Percentiles rank a stretch among this genome's conserved stretches.
phyloP scores from a whole-genome alignment of 352 stramenopile genomes.

The Salisapilia sapeloensis region DNA sequence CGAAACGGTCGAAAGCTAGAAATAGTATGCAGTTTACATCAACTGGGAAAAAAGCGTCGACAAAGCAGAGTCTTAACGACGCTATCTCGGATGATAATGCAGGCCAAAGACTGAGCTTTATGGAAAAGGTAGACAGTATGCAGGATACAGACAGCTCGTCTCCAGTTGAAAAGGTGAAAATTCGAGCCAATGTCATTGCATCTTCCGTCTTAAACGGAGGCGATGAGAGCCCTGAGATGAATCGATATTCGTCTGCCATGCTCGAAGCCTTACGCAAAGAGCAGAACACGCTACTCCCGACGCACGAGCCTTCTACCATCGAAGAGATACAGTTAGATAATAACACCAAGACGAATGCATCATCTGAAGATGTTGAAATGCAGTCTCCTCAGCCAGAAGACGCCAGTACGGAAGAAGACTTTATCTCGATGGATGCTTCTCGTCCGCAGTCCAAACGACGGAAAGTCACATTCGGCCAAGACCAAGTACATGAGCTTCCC shows the following conservation, averaged over 20 bases:
- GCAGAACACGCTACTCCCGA: slow-evolving; percentile 36
- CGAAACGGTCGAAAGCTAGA: too few relatives aligned
- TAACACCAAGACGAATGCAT: slow-evolving; percentile 1
- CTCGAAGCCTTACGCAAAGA: slow-evolving; percentile 32
- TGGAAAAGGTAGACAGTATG: slow-evolving; percentile 8
- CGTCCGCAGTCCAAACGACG: slow-evolving; percentile 7
- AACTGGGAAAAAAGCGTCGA: slow-evolving; percentile 4
- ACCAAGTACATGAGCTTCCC: slow-evolving; percentile 6
- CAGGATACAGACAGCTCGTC: background rate
- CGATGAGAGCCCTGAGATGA: slow-evolving; percentile 4
- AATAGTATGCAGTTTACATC: slow-evolving; percentile 21
- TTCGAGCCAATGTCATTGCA: slow-evolving; percentile 32
- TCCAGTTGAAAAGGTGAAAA: slow-evolving; percentile 26
- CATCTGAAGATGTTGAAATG: slow-evolving; percentile 2
- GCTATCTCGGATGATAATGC: background rate
- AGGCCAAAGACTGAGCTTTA: slow-evolving; percentile 29
- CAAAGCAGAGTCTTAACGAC: background rate
- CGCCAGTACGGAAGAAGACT: slow-evolving; percentile 21
- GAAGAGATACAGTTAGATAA: background rate
- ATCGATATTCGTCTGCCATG: slow-evolving; percentile 36
- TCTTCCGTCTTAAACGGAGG: slow-evolving; percentile 8
- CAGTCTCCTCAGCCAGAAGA: slow-evolving; percentile 17
- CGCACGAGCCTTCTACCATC: background rate
- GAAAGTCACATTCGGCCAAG: slow-evolving; percentile 26
- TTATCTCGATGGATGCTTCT: slow-evolving; percentile 54